A percentile compares a stretch with the other conserved stretches of the same genome.
These are phyloP conservation scores for Phytopythium chamaehyphon DNA, from an alignment of 352 stramenopile genomes.

Conservation along the genomic window DNA sequence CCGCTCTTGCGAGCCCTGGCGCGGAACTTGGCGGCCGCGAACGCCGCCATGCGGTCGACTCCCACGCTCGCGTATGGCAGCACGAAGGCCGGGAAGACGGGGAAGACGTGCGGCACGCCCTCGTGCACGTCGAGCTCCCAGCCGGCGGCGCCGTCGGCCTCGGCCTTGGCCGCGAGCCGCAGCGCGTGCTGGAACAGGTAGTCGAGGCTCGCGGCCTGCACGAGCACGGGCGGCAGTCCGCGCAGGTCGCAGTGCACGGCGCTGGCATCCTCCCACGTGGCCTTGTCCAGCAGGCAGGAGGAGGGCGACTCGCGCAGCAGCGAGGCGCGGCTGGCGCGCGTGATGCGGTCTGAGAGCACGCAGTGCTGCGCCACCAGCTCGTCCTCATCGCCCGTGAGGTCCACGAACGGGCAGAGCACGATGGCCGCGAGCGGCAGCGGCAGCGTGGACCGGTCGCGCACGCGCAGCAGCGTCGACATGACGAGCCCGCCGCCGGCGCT, in stretches of 20 bases:
- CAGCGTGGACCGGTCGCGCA: constrained; percentile 14
- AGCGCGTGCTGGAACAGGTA: constrained; percentile 34
- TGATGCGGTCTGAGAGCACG: constrained; percentile 18
- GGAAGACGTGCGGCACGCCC: constrained; percentile 36
- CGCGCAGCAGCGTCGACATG: constrained; percentile 34
- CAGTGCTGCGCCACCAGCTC: constrained; percentile 18
- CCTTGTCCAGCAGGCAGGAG: constrained; percentile 16
- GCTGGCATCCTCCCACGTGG: constrained; percentile 33
- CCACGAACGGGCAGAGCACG: constrained; percentile 26
- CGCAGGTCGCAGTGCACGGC: constrained; percentile 38
- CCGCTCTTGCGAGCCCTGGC: not conserved
- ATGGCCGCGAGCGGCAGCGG: constrained; percentile 26
- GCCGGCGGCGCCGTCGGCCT: constrained; percentile 27
- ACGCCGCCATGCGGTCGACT: constrained; percentile 25
- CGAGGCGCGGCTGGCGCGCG: not conserved
- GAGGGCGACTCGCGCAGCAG: constrained; percentile 3
- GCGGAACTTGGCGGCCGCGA: constrained; percentile 27
- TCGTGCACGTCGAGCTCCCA: constrained; percentile 44
- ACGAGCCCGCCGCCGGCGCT: constrained; percentile 36
- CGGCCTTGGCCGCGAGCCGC: constrained; percentile 26
- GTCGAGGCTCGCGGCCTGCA: constrained; percentile 39
- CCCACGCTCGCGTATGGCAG: constrained; percentile 31
- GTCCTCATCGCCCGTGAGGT: constrained; percentile 23
- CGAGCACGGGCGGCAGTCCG: constrained; percentile 30
- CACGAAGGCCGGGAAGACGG: constrained; percentile 29